phyloP scores from a whole-genome alignment of 164 flowering plant genomes.

The Macadamia integrifolia region DNA sequence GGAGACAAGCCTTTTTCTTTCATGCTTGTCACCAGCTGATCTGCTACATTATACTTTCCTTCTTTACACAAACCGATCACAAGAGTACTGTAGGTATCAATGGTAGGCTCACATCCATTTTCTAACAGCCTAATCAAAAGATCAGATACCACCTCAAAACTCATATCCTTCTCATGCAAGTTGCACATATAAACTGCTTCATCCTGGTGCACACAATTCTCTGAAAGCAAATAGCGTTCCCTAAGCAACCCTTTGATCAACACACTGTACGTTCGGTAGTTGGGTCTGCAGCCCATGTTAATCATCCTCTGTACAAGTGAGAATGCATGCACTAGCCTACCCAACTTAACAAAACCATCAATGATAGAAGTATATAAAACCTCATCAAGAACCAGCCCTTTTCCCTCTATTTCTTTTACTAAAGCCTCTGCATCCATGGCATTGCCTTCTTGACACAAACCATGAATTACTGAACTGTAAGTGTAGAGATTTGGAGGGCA shows the following conservation, averaged over 20 bases:
- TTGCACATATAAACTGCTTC: constrained; percentile 21
- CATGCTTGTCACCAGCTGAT: constrained; percentile 49
- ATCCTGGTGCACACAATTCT: constrained; percentile 30
- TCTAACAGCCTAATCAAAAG: constrained; percentile 52
- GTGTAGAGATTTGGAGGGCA: constrained; percentile 58
- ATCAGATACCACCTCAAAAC: constrained; percentile 23
- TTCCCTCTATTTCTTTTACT: constrained; percentile 48
- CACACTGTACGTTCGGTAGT: constrained; percentile 53
- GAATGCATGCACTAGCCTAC: constrained; percentile 58
- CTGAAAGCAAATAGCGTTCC: constrained; percentile 27
- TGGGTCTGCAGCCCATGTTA: constrained; percentile 49
- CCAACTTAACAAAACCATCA: constrained; percentile 58
- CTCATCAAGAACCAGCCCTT: constrained; percentile 54
- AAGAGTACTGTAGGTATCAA: constrained; percentile 46
- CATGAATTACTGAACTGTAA: constrained; percentile 56
- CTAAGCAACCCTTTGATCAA: constrained; percentile 67
- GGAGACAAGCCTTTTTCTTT: constrained; percentile 40
- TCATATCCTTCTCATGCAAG: constrained; percentile 18
- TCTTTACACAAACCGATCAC: constrained; percentile 52
- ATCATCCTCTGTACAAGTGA: constrained; percentile 46
- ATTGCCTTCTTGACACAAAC: constrained; percentile 68
- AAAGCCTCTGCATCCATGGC: constrained; percentile 53
- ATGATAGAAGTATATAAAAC: constrained; percentile 62
- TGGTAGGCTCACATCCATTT: constrained; percentile 45
- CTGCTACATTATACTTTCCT: constrained; percentile 53